A percentile compares a stretch with the other conserved stretches of the same genome.
Conservation (phyloP, 208 protist species). For the Hexamita inflata region DNA sequence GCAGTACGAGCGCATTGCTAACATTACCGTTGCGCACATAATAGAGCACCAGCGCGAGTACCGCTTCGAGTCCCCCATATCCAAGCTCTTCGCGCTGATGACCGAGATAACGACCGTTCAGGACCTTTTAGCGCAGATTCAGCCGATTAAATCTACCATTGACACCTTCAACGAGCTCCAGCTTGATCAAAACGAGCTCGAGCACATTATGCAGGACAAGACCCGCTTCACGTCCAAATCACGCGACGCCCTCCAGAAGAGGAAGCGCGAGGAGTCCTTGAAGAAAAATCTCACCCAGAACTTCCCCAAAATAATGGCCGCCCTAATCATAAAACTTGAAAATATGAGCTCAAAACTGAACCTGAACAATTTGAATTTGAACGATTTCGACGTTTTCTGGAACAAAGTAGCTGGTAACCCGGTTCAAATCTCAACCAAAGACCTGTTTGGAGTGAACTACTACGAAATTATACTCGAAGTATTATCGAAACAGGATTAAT, state of each 20-base stretch:
- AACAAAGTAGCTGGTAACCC: too few species aligned
- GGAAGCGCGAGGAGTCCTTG: slow-evolving; percentile 14
- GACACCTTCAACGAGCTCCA: neutral
- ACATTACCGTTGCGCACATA: too few species aligned
- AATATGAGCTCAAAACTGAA: neutral
- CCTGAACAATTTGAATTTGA: too few species aligned
- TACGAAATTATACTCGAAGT: too few species aligned
- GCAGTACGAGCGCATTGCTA: too few species aligned
- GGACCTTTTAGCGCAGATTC: neutral
- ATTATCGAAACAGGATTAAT: too few species aligned
- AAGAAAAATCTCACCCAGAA: neutral
- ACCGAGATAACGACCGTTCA: neutral
- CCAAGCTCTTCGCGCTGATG: neutral
- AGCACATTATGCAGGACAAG: neutral
- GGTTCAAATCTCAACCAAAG: too few species aligned
- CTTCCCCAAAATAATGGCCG: neutral
- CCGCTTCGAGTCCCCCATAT: too few species aligned
- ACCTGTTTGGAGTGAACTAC: too few species aligned
- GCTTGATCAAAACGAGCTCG: neutral
- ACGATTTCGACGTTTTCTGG: too few species aligned
- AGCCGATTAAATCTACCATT: neutral
- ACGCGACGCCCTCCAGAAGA: neutral
- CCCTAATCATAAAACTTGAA: neutral
- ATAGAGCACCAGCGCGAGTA: too few species aligned
- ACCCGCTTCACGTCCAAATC: neutral